These are phyloP conservation scores for Oryza coarctata DNA, from an alignment of 176 grass and related monocot genomes.

Conservation along the genomic window DNA sequence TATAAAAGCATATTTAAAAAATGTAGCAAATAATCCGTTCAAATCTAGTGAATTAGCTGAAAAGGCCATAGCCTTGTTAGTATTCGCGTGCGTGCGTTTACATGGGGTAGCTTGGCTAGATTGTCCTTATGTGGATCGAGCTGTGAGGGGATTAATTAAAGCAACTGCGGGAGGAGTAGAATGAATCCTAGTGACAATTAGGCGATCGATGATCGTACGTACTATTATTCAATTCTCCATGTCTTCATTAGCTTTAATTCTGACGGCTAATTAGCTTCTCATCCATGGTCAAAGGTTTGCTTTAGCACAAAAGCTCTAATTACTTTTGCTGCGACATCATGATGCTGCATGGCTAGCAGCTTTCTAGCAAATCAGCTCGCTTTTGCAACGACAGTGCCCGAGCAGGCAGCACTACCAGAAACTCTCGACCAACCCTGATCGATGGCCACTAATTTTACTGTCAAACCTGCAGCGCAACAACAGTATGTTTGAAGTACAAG, in stretches of 20 bases:
- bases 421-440: not conserved
- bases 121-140: not conserved
- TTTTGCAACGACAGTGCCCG: not conserved
- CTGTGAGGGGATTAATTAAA: too few species aligned
- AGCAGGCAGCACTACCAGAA: not conserved
- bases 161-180: too few species aligned
- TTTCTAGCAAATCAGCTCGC: slow-evolving; percentile 13
- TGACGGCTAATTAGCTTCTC: slow-evolving; percentile 9
- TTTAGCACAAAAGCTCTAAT: slow-evolving; percentile 9
- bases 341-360: not conserved
- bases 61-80: too few species aligned
- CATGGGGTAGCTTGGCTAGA: not conserved
- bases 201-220: not conserved
- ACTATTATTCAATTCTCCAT: not conserved
- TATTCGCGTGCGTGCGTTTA: too few species aligned
- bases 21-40: too few species aligned
- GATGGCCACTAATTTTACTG: not conserved
- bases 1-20: too few species aligned
- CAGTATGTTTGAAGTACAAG: too few species aligned
- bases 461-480: not conserved
- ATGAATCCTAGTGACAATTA: not conserved
- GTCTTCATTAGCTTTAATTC: slow-evolving; percentile 6
- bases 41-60: too few species aligned
- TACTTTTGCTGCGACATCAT: slow-evolving; percentile 26
- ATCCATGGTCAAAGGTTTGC: slow-evolving; percentile 21